A percentile compares a stretch with the other conserved stretches of the same genome.
phyloP scores from a whole-genome alignment of 495 filamentous ascomycete species.

The Choiromyces venosus region DNA sequence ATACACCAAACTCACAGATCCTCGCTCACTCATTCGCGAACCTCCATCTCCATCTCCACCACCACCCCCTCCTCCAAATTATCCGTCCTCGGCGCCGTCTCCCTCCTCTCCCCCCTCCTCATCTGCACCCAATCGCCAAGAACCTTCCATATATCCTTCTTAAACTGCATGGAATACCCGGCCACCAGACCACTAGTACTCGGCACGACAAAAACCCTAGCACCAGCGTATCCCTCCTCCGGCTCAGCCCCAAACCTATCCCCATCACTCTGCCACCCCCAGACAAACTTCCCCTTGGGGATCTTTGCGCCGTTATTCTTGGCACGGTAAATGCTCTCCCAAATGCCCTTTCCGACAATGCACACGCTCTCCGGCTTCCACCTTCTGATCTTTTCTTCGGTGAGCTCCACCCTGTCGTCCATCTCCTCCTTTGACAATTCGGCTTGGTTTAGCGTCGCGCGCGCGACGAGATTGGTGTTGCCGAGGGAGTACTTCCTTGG shows the following conservation, averaged over 20 bases:
- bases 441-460: constrained; percentile 71
- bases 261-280: constrained; percentile 81
- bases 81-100: constrained; percentile 31
- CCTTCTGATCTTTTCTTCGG: constrained; percentile 70
- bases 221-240: constrained; percentile 62
- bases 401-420: constrained; percentile 65
- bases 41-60: too few relatives aligned
- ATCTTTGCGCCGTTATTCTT: constrained; percentile 54
- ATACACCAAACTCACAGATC: too few relatives aligned
- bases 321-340: constrained; percentile 83
- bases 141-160: constrained; percentile 76
- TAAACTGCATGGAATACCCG: constrained; percentile 62
- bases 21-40: too few relatives aligned
- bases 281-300: constrained; percentile 65
- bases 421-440: constrained; percentile 78
- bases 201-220: constrained; percentile 78
- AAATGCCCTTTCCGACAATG: constrained; percentile 90
- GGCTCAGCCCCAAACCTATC: constrained; percentile 64
- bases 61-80: constrained; percentile 3
- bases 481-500: constrained; percentile 71
- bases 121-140: constrained; percentile 74
- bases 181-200: constrained; percentile 87
- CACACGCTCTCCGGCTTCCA: constrained; percentile 74
- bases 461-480: constrained; percentile 84
- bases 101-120: constrained; percentile 55